Conservation (phyloP, 108 stramenopile genomes). For the Licmophora abbreviata region DNA sequence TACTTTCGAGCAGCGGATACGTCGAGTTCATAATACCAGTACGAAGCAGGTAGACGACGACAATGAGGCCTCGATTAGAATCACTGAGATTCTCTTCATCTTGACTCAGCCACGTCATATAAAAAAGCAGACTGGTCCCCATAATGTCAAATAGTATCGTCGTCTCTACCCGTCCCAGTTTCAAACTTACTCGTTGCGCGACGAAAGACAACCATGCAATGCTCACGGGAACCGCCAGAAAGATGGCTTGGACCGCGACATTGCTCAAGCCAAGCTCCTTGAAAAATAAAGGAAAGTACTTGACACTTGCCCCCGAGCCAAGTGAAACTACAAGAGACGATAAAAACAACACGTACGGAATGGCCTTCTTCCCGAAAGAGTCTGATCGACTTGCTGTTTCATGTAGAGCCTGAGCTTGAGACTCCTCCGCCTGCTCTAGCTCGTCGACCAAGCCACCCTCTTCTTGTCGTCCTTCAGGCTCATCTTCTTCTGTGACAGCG, state of each 20-base stretch:
- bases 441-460: too few species aligned
- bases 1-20: slow-evolving; percentile 39
- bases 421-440: too few species aligned
- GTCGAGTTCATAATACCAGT: slow-evolving; percentile 51
- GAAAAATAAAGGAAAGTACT: slow-evolving; percentile 83
- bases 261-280: slow-evolving; percentile 53
- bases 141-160: slow-evolving; percentile 20
- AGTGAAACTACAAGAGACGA: slow-evolving; percentile 36
- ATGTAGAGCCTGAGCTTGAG: too few species aligned
- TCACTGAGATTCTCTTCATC: slow-evolving; percentile 13
- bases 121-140: slow-evolving; percentile 26
- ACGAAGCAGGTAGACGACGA: slow-evolving; percentile 47
- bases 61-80: slow-evolving; percentile 9
- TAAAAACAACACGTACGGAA: slow-evolving; percentile 45
- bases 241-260: slow-evolving; percentile 48
- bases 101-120: slow-evolving; percentile 32
- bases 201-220: slow-evolving; percentile 10
- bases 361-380: slow-evolving; percentile 16
- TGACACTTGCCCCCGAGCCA: slow-evolving; percentile 72
- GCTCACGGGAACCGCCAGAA: slow-evolving; percentile 25
- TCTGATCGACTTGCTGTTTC: too few species aligned
- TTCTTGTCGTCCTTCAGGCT: background rate
- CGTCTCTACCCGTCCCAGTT: slow-evolving; percentile 42
- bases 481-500: slow-evolving; percentile 34
- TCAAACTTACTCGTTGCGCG: slow-evolving; percentile 9